Conservation (phyloP, 2,329 filamentous ascomycete species). For the Tolypocladium pustulatum region DNA sequence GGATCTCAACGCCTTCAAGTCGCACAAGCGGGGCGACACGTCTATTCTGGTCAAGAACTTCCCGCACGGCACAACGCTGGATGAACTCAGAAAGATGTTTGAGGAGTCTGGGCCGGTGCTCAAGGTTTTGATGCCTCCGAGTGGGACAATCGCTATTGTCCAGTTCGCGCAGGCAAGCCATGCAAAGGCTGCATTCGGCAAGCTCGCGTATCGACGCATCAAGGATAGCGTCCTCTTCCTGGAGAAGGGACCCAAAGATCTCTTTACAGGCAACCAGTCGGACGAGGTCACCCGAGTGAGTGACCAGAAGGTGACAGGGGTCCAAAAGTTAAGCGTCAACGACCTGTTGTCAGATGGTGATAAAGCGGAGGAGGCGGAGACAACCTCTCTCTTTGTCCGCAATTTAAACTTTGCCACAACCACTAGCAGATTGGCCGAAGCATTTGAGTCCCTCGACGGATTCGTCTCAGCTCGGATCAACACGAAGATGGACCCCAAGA, state of each 20-base stretch:
- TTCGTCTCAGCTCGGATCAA: constrained; percentile 87
- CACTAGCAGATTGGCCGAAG: constrained; percentile 61
- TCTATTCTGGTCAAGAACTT: constrained; percentile 94
- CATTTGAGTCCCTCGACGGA: constrained; percentile 73
- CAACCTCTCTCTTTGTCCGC: constrained; percentile 81
- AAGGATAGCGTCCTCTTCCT: constrained; percentile 87
- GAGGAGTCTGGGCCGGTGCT: constrained; percentile 76
- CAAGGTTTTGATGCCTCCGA: constrained; percentile 81
- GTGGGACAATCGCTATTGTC: constrained; percentile 86
- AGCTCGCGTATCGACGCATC: constrained; percentile 79
- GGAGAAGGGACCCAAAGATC: constrained; percentile 80
- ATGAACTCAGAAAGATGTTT: constrained; percentile 72
- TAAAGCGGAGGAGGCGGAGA: constrained; percentile 44
- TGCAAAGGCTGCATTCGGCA: constrained; percentile 73
- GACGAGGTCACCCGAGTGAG: constrained; percentile 18
- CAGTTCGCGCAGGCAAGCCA: constrained; percentile 73
- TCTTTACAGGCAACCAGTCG: constrained; percentile 44
- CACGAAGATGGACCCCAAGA: constrained; percentile 88
- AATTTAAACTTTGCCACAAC: constrained; percentile 91
- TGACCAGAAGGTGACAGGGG: constrained; percentile 24
- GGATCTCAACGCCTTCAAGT: constrained; percentile 85
- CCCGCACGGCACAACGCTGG: constrained; percentile 66
- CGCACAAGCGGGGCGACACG: constrained; percentile 71
- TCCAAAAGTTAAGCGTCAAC: constrained; percentile 54
- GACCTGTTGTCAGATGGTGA: constrained; percentile 55